Base-by-base conservation (phyloP, 1,139 yeast species). In the Spencermartinsiella ligniputridi region DNA sequence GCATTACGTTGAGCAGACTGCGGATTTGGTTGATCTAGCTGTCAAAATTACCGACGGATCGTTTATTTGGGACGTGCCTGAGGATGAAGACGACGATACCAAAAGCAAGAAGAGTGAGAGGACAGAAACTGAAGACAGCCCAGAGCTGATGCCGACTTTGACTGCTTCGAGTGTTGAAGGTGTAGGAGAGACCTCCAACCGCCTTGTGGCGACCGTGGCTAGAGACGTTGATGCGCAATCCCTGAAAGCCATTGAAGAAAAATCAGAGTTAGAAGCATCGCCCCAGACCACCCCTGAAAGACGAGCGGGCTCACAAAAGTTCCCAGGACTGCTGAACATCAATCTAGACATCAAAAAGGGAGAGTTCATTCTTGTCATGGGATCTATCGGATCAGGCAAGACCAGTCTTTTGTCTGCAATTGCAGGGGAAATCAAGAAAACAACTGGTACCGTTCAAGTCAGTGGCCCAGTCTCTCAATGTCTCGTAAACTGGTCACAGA, bases 311-410 rank as follows among this genome's bases (percentile, higher is more conserved):
- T 48, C 59, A 13, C 40, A 40, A 27, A 52, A 51, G 19, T 67
- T 67, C 45, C 59, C 62, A 15, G 79, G 81, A 0, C 68, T 78
- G 46, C 56, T 63, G 3, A 56, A 75, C 47, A 54, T 79, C 30
- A 62, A 72, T 48, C 52, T 81, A 12, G 42, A 57, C 0, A 62
- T 80, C 42, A 57, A 64, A 37, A 71, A 71, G 45, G 79, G 81
- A 4, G 85, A 81, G 53, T 76, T 81, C 41, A 63, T 81, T 2
- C 79, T 79, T 42, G 68, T 81, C 9, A 76, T 83, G 0, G 89
- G 89, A 21, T 58, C 76, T 5, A 77, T 81, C 53, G 88, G 88
- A 2, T 69, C 83, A 1, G 88, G 89, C 32, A 82, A 82, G 54
- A 68, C 85, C 0, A 79, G 86, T 0, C 63, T 82, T 20, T 64